phyloP scores from a whole-genome alignment of 2,329 filamentous ascomycete genomes.

The Pseudomassariella vexata region DNA sequence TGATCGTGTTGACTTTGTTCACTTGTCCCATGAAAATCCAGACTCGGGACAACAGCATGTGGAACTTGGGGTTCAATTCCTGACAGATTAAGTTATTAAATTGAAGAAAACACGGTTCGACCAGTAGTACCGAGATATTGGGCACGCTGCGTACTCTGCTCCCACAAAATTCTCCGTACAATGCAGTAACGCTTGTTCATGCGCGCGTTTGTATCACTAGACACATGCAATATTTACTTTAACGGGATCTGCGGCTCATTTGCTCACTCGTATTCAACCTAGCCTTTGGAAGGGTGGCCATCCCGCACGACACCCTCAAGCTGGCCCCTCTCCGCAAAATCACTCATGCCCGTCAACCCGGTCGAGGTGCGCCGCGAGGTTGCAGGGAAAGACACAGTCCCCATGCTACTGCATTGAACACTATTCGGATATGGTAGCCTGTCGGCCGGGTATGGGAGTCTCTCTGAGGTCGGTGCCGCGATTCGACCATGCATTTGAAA shows the following conservation, averaged over 20 bases:
- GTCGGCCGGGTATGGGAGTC: constrained; percentile 11
- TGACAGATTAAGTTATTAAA: too few species aligned
- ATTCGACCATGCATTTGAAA: constrained; percentile 47
- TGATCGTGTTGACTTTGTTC: too few species aligned
- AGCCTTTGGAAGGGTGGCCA: constrained; percentile 13
- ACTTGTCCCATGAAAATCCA: too few species aligned
- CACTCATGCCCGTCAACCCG: constrained; percentile 17
- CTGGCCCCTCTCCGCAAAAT: constrained; percentile 20
- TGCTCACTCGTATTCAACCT: constrained; percentile 9
- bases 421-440: constrained; percentile 7
- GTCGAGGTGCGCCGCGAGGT: constrained; percentile 7
- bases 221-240: too few species aligned
- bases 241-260: not conserved
- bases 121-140: too few species aligned
- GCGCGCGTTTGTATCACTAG: too few species aligned
- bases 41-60: too few species aligned
- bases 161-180: too few species aligned
- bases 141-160: too few species aligned
- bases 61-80: too few species aligned
- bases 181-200: too few species aligned
- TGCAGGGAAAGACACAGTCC: constrained; percentile 7
- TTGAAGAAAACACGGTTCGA: too few species aligned
- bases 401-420: constrained; percentile 15
- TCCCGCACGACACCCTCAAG: constrained; percentile 13
- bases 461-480: constrained; percentile 26